Percentiles rank a stretch among this genome's conserved stretches.
Conservation (phyloP, 371 early-diverging fungal genomes). For the Mortierella sp. region DNA sequence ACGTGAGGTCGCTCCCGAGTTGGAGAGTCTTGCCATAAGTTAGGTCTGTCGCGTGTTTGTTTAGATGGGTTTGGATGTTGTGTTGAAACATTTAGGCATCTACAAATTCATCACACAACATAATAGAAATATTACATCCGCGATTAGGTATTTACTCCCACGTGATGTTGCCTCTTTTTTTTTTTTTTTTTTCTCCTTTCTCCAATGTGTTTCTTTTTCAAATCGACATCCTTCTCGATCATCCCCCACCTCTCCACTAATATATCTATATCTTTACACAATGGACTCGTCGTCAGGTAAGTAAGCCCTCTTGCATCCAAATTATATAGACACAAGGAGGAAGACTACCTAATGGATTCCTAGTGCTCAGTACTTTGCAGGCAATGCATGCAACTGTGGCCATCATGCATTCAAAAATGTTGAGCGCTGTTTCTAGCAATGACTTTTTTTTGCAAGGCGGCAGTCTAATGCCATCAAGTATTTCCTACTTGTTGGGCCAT, state of each 20-base stretch:
- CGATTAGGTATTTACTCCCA: not conserved
- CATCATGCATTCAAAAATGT: too few relatives aligned
- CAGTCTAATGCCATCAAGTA: not conserved
- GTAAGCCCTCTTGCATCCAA: not conserved
- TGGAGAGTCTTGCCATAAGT: constrained; percentile 6
- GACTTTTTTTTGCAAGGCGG: not conserved
- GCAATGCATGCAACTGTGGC: too few relatives aligned
- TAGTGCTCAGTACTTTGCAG: too few relatives aligned
- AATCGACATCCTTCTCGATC: constrained; percentile 19
- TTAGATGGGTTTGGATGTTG: not conserved
- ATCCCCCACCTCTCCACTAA: constrained; percentile 12
- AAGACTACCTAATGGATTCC: not conserved
- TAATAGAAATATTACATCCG: not conserved
- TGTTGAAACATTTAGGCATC: constrained; percentile 7
- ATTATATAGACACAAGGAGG: not conserved
- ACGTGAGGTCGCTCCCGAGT: not conserved
- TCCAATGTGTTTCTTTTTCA: not conserved
- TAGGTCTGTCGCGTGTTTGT: not conserved
- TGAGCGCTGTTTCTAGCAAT: too few relatives aligned
- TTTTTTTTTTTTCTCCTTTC: constrained; percentile 10
- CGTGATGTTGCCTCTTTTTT: not conserved
- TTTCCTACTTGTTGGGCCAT: too few relatives aligned
- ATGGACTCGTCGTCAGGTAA: constrained; percentile 44
- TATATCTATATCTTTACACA: constrained; percentile 9
- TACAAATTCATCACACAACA: not conserved